Evolutionary conservation across 805 yeast genomes (phyloP).

Genomic region (Isabelozyma gotoi): DNA sequence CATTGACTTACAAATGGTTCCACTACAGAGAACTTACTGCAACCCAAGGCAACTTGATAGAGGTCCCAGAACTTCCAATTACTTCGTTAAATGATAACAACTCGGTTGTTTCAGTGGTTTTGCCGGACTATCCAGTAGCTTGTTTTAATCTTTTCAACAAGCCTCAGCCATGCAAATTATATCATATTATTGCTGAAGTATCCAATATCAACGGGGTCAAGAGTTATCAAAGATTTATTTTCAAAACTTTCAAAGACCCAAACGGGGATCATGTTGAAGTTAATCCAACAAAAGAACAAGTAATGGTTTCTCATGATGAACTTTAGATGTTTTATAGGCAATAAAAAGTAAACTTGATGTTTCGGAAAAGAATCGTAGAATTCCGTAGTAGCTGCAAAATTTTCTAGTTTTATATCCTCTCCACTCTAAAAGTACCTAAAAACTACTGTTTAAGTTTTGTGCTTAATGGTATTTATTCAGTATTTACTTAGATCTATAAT

Average conservation of each 20-base stretch:
- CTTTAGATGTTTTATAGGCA: neutral
- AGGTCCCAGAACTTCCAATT: constrained; percentile 8
- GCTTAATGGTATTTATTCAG: no score
- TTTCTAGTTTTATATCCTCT: no score
- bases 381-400: no score
- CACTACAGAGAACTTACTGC: constrained; percentile 20
- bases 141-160: neutral
- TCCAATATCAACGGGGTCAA: neutral
- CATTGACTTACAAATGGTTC: constrained; percentile 19
- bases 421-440: no score
- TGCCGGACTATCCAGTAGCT: neutral
- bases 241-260: neutral
- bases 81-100: neutral
- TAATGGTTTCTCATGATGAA: neutral
- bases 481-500: no score
- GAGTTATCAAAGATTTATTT: neutral
- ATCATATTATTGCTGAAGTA: neutral
- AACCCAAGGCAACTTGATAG: constrained; percentile 17
- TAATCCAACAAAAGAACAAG: neutral
- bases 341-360: no score
- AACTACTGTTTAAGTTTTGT: no score
- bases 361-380: neutral
- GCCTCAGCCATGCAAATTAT: neutral
- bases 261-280: neutral
- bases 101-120: neutral